Evolutionary conservation across 2,329 filamentous ascomycete genomes (phyloP).

Genomic region (Ascomycota sp.): DNA sequence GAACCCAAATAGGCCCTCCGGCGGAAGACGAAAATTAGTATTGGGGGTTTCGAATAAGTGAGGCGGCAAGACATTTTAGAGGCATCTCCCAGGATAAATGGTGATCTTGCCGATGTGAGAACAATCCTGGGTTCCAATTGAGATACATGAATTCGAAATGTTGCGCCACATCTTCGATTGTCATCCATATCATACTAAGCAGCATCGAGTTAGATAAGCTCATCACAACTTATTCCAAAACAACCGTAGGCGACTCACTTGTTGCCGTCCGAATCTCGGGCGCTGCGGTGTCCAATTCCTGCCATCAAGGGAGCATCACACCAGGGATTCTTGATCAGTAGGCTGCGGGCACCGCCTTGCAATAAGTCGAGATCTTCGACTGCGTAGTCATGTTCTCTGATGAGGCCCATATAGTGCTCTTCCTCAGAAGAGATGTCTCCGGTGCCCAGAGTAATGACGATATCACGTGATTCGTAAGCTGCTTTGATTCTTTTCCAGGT

Average conservation of each 20-base stretch:
- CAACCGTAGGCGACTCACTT: slow-evolving; percentile 2
- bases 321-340: slow-evolving; percentile 95
- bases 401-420: slow-evolving; percentile 62
- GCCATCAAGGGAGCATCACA: slow-evolving; percentile 52
- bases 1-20: slow-evolving; percentile 54
- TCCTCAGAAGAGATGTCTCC: slow-evolving; percentile 60
- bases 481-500: slow-evolving; percentile 62
- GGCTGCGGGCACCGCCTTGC: slow-evolving; percentile 34
- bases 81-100: slow-evolving; percentile 69
- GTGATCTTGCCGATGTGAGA: slow-evolving; percentile 63
- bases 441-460: slow-evolving; percentile 78
- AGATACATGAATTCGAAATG: slow-evolving; percentile 92
- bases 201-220: background rate
- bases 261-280: background rate
- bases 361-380: slow-evolving; percentile 56
- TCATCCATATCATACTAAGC: slow-evolving; percentile 82
- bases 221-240: too few species aligned
- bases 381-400: slow-evolving; percentile 85
- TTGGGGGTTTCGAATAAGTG: slow-evolving; percentile 45
- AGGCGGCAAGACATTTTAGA: slow-evolving; percentile 26
- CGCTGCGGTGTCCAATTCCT: slow-evolving; percentile 12
- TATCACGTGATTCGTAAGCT: slow-evolving; percentile 57
- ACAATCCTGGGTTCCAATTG: slow-evolving; percentile 87
- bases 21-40: slow-evolving; percentile 44
- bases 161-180: slow-evolving; percentile 67